Conservation (phyloP, 2,329 filamentous ascomycete genomes). For the Stenocarpella maydis region DNA sequence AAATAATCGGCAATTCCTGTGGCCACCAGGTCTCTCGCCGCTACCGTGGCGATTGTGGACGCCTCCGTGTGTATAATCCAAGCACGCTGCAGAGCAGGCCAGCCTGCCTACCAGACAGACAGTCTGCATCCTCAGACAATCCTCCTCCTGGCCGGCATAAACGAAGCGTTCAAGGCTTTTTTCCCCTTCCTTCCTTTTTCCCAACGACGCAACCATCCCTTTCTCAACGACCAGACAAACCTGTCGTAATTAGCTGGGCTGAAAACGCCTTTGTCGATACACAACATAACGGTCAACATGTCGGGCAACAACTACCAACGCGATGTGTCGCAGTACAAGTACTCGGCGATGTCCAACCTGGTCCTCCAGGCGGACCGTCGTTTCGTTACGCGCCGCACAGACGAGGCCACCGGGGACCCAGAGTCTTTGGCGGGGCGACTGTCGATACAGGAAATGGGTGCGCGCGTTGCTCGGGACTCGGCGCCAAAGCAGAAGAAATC, state of each 20-base stretch:
- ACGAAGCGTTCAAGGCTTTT: background rate
- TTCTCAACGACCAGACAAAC: constrained; percentile 15
- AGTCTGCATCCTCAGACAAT: background rate
- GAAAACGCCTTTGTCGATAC: background rate
- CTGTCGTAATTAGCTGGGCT: constrained; percentile 26
- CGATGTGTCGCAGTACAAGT: constrained; percentile 97
- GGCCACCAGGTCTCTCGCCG: constrained; percentile 27
- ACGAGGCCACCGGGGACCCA: constrained; percentile 96
- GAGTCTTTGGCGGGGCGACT: constrained; percentile 96
- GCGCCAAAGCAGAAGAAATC: constrained; percentile 84
- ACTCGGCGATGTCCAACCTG: constrained; percentile 99
- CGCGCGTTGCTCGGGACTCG: constrained; percentile 78
- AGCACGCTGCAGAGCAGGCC: constrained; percentile 3
- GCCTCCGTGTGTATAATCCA: constrained; percentile 7
- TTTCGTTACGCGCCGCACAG: constrained; percentile 89
- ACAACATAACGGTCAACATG: constrained; percentile 60
- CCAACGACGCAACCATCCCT: constrained; percentile 12
- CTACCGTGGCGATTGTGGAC: constrained; percentile 24
- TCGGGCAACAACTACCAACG: constrained; percentile 69
- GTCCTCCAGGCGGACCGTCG: constrained; percentile 99
- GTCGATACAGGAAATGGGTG: constrained; percentile 94
- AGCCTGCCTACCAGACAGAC: background rate
- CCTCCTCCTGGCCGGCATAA: background rate
- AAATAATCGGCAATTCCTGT: constrained; percentile 32
- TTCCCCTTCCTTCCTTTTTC: too few relatives aligned